Evolutionary conservation across 2,329 filamentous ascomycete species (phyloP), one percentile per base, ranked within the genome.

Genomic region (Penicillium sclerotiorum): DNA sequence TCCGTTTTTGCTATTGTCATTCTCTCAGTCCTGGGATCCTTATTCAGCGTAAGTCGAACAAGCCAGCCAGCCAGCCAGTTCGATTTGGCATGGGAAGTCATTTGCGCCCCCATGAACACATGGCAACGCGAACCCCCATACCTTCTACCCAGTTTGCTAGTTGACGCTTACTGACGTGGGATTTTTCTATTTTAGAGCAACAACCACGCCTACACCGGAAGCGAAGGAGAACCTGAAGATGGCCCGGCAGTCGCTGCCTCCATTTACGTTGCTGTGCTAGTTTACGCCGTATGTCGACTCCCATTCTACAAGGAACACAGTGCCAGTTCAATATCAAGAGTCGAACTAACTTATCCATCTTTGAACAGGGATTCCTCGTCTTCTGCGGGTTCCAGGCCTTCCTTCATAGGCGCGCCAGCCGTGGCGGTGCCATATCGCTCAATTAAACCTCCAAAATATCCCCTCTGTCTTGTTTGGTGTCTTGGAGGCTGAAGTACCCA

Each of bases 351-450:
- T 22, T 17, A 27, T 3, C 20, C 49, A 33, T 30, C 2, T 18
- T 17, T 41, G 42, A 17, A 58, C 7, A 95, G 92, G 85, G 81
- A 15, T 97, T 97, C 79, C 82, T 96, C 49, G 80, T 95, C 43
- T 96, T 95, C 76, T 97, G 93, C 74, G 89, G 87, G 50, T 83
- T 92, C 60, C 93, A 97, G 72, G 93, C 91, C 56, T 83, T 88
- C 66, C 81, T 96, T 54, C 91, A 97, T 73, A 75, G 90, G 63
- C 86, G 90, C 72, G 87, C 92, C 72, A 90, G 84, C 73, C 82
- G 89, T 72, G 81, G 88, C 68, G 92, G 92, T 57, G 88, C 90
- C 55, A 96, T 96, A 75, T 84, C 88, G 52, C 78, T 96, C 68
- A 80, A 77, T 62, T 83, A 67, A 67, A 50, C 36, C 44, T 25